Conservation (phyloP, 371 early-diverging fungal species). For the Capillidium heterosporum region DNA sequence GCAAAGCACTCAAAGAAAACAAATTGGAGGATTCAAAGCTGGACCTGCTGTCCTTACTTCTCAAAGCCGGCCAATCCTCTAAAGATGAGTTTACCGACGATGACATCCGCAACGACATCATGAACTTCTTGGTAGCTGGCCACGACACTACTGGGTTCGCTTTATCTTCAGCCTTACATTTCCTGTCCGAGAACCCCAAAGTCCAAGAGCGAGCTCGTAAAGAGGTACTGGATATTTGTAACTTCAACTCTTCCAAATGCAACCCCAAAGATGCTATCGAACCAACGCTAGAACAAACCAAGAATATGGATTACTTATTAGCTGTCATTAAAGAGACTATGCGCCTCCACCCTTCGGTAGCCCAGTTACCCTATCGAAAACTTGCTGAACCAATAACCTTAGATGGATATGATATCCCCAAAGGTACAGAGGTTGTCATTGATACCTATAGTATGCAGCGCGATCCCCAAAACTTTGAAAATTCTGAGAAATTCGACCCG, state of each 20-base stretch:
- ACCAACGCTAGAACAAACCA: neutral
- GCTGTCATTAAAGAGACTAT: neutral
- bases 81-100: neutral
- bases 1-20: neutral
- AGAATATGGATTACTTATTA: neutral
- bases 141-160: slow-evolving; percentile 18
- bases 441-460: neutral
- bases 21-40: no score
- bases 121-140: slow-evolving; percentile 8
- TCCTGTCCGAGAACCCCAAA: slow-evolving; percentile 11
- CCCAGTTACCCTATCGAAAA: neutral
- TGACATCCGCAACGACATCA: neutral
- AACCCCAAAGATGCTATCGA: neutral
- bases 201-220: slow-evolving; percentile 10
- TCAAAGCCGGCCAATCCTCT: neutral
- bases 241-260: neutral
- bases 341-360: neutral
- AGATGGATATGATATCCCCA: neutral
- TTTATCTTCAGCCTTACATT: slow-evolving; percentile 11
- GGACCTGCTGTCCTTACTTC: no score
- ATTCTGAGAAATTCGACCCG: neutral
- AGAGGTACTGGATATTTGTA: slow-evolving; percentile 12
- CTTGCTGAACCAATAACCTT: neutral
- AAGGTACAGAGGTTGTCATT: neutral
- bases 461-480: neutral